Conservation (phyloP, 129 eudicot species). For the Centaurea solstitialis region DNA sequence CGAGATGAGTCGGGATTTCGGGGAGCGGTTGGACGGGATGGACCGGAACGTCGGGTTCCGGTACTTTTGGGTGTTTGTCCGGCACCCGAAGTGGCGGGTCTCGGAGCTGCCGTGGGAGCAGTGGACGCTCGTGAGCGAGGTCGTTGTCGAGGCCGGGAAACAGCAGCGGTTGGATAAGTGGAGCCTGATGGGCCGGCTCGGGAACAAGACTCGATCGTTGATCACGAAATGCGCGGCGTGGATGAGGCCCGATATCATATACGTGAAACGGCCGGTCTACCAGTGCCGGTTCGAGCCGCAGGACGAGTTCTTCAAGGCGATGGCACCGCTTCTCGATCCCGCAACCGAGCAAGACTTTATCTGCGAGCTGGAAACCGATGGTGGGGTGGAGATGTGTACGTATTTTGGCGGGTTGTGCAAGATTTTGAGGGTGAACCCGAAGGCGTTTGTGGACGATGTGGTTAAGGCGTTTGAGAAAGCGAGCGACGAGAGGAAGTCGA, state of each 20-base stretch:
- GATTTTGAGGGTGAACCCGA: constrained; percentile 68
- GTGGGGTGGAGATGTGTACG: constrained; percentile 73
- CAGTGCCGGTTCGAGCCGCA: constrained; percentile 96
- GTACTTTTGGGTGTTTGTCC: constrained; percentile 90
- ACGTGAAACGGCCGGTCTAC: constrained; percentile 82
- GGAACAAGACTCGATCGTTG: constrained; percentile 63
- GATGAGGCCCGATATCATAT: constrained; percentile 92
- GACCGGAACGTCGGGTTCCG: constrained; percentile 48
- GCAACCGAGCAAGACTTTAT: constrained; percentile 63
- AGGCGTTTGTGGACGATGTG: constrained; percentile 95
- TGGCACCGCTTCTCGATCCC: constrained; percentile 83
- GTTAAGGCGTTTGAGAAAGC: constrained; percentile 81
- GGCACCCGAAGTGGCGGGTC: constrained; percentile 90
- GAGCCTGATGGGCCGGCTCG: constrained; percentile 94
- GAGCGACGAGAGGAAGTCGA: constrained; percentile 78
- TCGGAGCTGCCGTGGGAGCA: constrained; percentile 91
- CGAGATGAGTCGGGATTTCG: constrained; percentile 80
- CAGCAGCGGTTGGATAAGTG: constrained; percentile 94
- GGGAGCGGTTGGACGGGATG: constrained; percentile 50
- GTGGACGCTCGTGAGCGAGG: constrained; percentile 91
- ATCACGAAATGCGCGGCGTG: constrained; percentile 93
- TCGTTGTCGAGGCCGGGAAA: constrained; percentile 83
- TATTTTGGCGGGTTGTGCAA: constrained; percentile 88
- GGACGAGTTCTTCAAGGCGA: constrained; percentile 62
- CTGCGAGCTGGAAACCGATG: constrained; percentile 77